Conservation (phyloP, 345 rosid species). For the Atalantia buxifolia region DNA sequence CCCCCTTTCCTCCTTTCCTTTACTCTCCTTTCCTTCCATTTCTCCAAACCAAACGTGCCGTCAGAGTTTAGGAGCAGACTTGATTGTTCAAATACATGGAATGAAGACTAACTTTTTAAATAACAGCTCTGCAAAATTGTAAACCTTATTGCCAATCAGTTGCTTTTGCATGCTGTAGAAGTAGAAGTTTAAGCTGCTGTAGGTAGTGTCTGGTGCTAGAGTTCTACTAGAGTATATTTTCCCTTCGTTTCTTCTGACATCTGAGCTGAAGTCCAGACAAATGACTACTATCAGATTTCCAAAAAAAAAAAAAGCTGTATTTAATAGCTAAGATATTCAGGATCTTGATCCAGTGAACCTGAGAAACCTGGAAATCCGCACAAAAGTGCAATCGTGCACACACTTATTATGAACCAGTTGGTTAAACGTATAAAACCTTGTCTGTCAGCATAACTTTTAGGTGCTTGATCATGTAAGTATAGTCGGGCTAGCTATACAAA, state of each 20-base stretch:
- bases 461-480: background rate
- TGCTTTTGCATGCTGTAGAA: background rate
- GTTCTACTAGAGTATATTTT: background rate
- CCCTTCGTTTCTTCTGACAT: background rate
- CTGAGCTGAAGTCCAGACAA: background rate
- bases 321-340: background rate
- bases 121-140: background rate
- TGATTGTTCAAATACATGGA: background rate
- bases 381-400: too few relatives aligned
- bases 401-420: background rate
- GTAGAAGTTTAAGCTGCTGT: background rate
- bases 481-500: background rate
- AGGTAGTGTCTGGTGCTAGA: background rate
- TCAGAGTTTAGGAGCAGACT: background rate
- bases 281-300: background rate
- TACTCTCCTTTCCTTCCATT: too few relatives aligned
- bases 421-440: background rate
- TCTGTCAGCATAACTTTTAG: background rate
- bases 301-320: background rate
- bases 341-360: background rate
- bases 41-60: too few relatives aligned
- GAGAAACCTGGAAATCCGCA: background rate
- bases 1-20: too few relatives aligned
- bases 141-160: background rate
- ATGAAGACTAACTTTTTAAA: background rate